Conservation (phyloP, 2,329 filamentous ascomycete genomes). For the Cladosporium sp. region DNA sequence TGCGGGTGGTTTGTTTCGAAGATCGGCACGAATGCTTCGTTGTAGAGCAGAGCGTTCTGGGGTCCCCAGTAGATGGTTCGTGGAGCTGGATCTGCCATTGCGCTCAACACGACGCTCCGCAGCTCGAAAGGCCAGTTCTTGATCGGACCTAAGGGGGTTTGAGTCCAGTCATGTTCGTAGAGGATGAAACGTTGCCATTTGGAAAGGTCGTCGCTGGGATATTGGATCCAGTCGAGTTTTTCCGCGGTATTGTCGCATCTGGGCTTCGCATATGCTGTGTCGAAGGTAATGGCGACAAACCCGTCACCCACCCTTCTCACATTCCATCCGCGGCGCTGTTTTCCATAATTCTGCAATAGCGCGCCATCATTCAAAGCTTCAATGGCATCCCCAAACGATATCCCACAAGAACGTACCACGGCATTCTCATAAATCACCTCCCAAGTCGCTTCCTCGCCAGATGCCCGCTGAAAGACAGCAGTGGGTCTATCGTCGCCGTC, state of each 20-base stretch:
- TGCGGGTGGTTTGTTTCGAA: conserved; percentile 27
- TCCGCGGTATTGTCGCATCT: conserved; percentile 12
- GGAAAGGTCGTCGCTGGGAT: neutral
- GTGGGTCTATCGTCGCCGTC: conserved; percentile 19
- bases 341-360: too few species aligned
- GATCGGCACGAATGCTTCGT: conserved; percentile 32
- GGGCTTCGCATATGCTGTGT: neutral
- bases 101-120: conserved; percentile 20
- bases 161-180: conserved; percentile 1
- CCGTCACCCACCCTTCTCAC: neutral
- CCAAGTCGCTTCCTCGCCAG: neutral
- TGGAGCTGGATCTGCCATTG: conserved; percentile 17
- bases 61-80: conserved; percentile 26
- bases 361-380: conserved; percentile 1
- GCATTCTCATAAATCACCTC: neutral
- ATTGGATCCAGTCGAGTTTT: conserved; percentile 11
- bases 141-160: conserved; percentile 16
- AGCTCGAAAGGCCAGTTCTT: conserved; percentile 17
- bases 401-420: neutral
- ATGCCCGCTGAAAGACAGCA: conserved; percentile 13
- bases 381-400: neutral
- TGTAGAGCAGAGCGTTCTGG: conserved; percentile 35
- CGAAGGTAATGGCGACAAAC: neutral
- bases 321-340: too few species aligned
- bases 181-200: conserved; percentile 9